Conservation (phyloP, 352 stramenopile species). For the Plasmopara halstedii region DNA sequence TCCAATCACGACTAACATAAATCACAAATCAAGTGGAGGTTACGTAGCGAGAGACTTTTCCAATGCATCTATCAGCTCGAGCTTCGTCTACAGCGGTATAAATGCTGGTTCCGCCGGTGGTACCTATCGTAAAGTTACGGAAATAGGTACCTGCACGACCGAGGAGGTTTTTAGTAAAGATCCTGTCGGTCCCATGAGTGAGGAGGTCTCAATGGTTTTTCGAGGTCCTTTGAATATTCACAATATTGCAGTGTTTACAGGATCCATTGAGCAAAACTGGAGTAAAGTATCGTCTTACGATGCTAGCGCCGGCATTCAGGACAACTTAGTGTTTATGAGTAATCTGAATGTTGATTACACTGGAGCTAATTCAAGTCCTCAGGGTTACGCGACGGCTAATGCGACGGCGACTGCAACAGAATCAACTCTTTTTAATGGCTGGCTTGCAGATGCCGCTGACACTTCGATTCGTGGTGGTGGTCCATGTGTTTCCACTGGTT, state of each 20-base stretch:
- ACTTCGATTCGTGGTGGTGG: slow-evolving; percentile 31
- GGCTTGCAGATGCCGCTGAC: slow-evolving; percentile 42
- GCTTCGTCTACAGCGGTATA: slow-evolving; percentile 34
- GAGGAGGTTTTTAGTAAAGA: slow-evolving; percentile 25
- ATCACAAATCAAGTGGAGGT: neutral
- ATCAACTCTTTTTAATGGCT: slow-evolving; percentile 40
- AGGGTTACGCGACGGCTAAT: slow-evolving; percentile 34
- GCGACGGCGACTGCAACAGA: slow-evolving; percentile 19
- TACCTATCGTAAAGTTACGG: slow-evolving; percentile 39
- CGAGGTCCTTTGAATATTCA: slow-evolving; percentile 53
- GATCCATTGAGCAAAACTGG: slow-evolving; percentile 24
- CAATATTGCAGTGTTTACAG: slow-evolving; percentile 45
- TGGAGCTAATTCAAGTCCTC: slow-evolving; percentile 31
- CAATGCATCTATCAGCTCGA: slow-evolving; percentile 38
- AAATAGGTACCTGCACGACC: slow-evolving; percentile 25
- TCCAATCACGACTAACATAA: slow-evolving; percentile 4
- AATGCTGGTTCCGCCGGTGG: slow-evolving; percentile 32
- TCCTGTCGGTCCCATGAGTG: slow-evolving; percentile 38
- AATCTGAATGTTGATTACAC: slow-evolving; percentile 56
- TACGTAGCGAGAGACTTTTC: slow-evolving; percentile 20
- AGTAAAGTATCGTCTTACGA: slow-evolving; percentile 39
- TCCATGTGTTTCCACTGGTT: slow-evolving; percentile 49
- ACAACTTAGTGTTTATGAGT: slow-evolving; percentile 61
- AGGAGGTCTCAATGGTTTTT: slow-evolving; percentile 53
- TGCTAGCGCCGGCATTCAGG: slow-evolving; percentile 13